Percentiles rank a stretch among this genome's conserved stretches.
phyloP scores from a whole-genome alignment of 306 rosid species.

The Prunus padus region DNA sequence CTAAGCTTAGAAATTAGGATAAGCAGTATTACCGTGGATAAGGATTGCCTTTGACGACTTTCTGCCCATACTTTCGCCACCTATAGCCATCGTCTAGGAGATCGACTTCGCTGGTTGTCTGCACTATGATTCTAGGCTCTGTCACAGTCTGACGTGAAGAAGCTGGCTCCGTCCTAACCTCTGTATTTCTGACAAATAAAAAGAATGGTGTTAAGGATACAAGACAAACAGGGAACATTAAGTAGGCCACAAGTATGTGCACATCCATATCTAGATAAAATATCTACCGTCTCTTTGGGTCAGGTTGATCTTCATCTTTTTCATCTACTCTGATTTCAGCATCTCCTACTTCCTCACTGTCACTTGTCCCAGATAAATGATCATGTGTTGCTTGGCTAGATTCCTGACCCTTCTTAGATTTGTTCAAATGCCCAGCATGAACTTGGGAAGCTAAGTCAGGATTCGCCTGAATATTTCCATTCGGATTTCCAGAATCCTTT shows the following conservation, averaged over 20 bases:
- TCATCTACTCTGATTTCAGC: constrained; percentile 44
- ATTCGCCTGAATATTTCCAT: constrained; percentile 39
- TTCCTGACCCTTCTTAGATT: constrained; percentile 48
- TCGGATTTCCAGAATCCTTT: constrained; percentile 41
- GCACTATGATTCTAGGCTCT: constrained; percentile 81
- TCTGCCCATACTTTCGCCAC: constrained; percentile 91
- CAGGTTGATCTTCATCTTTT: constrained; percentile 62
- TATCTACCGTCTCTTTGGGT: constrained; percentile 61
- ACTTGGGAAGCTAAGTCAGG: constrained; percentile 37
- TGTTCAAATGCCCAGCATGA: constrained; percentile 34
- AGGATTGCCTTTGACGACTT: constrained; percentile 82
- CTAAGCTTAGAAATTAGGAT: constrained; percentile 12
- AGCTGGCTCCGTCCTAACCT: constrained; percentile 47
- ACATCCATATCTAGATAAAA: not conserved
- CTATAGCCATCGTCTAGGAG: constrained; percentile 81
- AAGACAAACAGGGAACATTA: constrained; percentile 11
- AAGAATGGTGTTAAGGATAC: not conserved
- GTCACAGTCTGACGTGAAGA: constrained; percentile 70
- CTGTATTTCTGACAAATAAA: constrained; percentile 48
- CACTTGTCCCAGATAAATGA: constrained; percentile 56
- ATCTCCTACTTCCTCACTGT: constrained; percentile 66
- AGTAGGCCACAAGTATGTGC: not conserved
- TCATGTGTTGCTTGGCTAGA: constrained; percentile 57
- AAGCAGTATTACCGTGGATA: constrained; percentile 63
- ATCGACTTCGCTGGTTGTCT: constrained; percentile 87